A percentile compares a stretch with the other conserved stretches of the same genome.
Evolutionary conservation across 2,329 filamentous ascomycete genomes (phyloP).

Genomic region (Sporothrix euskadiensis): DNA sequence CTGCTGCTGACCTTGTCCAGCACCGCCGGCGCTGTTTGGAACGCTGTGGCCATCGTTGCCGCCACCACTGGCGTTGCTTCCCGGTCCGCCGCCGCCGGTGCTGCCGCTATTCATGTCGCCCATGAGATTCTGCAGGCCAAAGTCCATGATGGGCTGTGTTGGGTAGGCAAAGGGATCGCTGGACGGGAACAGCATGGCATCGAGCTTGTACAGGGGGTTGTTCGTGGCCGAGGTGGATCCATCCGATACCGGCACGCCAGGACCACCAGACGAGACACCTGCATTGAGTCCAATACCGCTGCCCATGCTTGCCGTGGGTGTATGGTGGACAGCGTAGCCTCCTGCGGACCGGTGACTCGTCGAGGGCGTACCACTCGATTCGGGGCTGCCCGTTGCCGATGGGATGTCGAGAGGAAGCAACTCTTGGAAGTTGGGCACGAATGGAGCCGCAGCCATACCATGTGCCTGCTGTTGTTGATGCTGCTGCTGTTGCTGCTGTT

Average conservation of each 20-base stretch:
- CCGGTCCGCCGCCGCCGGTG: conserved; percentile 24
- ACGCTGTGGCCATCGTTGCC: conserved; percentile 18
- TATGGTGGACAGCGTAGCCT: conserved; percentile 36
- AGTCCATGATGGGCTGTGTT: conserved; percentile 67
- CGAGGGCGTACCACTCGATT: conserved; percentile 39
- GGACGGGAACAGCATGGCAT: conserved; percentile 78
- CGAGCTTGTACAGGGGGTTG: conserved; percentile 65
- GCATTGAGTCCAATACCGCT: not conserved
- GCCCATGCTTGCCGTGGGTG: conserved; percentile 24
- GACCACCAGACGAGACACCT: not conserved
- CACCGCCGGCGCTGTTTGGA: conserved; percentile 33
- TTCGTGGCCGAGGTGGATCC: conserved; percentile 31
- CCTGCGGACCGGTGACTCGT: conserved; percentile 37
- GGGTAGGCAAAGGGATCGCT: conserved; percentile 78
- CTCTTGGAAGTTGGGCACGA: conserved; percentile 47
- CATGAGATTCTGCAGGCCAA: conserved; percentile 35
- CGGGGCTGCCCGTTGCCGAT: conserved; percentile 45
- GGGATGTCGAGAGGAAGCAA: conserved; percentile 50
- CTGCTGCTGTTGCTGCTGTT: conserved; percentile 16
- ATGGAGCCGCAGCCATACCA: conserved; percentile 37
- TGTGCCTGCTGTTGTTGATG: conserved; percentile 20
- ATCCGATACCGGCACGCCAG: not conserved
- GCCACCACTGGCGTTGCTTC: conserved; percentile 33
- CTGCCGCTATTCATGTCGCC: conserved; percentile 26
- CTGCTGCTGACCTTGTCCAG: conserved; percentile 33